phyloP scores from a whole-genome alignment of 2,329 filamentous ascomycete species.

The Cryphonectria carpinicola region DNA sequence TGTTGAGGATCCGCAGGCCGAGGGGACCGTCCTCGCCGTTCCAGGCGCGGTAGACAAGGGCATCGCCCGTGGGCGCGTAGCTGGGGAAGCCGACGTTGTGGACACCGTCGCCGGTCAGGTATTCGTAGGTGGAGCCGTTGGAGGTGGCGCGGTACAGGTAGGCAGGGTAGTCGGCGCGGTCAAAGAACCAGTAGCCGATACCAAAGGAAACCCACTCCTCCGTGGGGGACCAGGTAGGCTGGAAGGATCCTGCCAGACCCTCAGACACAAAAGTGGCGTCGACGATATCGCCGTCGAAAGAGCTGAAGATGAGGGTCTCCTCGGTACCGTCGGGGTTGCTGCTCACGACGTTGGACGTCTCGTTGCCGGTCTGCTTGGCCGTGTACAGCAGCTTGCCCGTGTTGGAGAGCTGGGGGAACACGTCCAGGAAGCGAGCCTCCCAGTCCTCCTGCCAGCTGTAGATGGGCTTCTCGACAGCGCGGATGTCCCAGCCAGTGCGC shows the following conservation, averaged over 20 bases:
- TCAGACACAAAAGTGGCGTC: constrained; percentile 32
- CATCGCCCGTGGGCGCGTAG: constrained; percentile 42
- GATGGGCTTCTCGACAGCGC: constrained; percentile 41
- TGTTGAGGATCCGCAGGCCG: constrained; percentile 40
- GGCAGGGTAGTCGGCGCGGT: constrained; percentile 34
- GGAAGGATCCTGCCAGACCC: constrained; percentile 44
- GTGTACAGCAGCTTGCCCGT: constrained; percentile 39
- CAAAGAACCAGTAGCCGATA: constrained; percentile 45
- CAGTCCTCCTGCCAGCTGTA: constrained; percentile 45
- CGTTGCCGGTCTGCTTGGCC: constrained; percentile 45
- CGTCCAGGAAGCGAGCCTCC: constrained; percentile 48
- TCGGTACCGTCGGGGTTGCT: constrained; percentile 37
- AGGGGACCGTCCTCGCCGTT: constrained; percentile 30
- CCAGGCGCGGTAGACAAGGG: constrained; percentile 42
- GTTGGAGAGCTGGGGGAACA: constrained; percentile 42
- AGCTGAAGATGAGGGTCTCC: constrained; percentile 12
- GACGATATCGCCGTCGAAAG: constrained; percentile 9
- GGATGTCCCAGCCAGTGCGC: constrained; percentile 36
- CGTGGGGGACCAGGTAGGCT: constrained; percentile 44
- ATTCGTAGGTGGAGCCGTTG: constrained; percentile 31
- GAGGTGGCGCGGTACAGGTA: constrained; percentile 27
- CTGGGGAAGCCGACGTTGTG: constrained; percentile 46
- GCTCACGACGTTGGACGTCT: constrained; percentile 38
- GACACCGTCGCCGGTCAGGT: constrained; percentile 38
- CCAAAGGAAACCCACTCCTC: constrained; percentile 44